Conservation (phyloP, 768 basidiomycete species). For the Leccinum rimulosum region DNA sequence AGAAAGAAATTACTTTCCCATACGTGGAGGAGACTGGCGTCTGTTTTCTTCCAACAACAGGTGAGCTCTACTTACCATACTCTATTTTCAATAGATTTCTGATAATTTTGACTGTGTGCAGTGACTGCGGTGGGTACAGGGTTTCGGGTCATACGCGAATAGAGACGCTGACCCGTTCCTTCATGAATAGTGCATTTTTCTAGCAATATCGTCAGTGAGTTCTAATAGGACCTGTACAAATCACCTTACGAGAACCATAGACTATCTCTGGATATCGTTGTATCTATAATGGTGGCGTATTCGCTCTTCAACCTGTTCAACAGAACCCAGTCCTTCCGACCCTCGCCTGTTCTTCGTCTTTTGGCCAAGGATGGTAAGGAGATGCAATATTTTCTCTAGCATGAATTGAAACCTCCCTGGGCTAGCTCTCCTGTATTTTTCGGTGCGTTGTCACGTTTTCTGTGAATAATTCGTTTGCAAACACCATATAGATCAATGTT, state of each 20-base stretch:
- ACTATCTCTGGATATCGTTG: not conserved
- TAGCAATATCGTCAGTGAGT: constrained; percentile 1
- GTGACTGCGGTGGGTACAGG: not conserved
- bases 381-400: not conserved
- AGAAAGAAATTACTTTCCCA: not conserved
- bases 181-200: constrained; percentile 4
- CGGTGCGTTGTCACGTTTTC: not conserved
- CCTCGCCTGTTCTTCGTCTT: not conserved
- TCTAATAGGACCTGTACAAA: too few relatives aligned
- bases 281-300: constrained; percentile 2
- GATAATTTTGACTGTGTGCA: not conserved
- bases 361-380: constrained; percentile 12
- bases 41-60: not conserved
- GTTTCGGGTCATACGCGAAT: not conserved
- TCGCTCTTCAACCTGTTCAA: constrained; percentile 3
- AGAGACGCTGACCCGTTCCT: not conserved
- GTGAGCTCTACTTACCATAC: not conserved
- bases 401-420: not conserved
- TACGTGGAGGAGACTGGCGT: not conserved
- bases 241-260: not conserved
- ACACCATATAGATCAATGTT: not conserved
- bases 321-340: not conserved
- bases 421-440: not conserved
- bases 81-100: not conserved
- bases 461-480: not conserved